Evolutionary conservation across 2,329 filamentous ascomycete genomes (phyloP), one percentile per base, ranked within the genome.

Genomic region (Claviceps sorghi): DNA sequence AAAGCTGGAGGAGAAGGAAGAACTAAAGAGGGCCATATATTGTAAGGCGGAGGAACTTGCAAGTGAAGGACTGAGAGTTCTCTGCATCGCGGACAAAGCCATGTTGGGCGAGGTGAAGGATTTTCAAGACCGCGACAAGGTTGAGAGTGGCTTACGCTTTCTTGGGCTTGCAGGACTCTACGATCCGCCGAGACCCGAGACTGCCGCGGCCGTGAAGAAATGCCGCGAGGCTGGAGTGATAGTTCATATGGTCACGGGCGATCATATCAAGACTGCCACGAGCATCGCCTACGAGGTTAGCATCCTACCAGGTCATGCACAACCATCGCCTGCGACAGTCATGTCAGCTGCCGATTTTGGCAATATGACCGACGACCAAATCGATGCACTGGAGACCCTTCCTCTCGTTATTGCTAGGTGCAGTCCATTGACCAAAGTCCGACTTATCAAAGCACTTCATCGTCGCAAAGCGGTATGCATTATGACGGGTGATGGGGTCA

Each of bases 401-500:
- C 83, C 83, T 0, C 69, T 86, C 8, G 83, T 87, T 3, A 74
- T 87, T 47, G 83, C 83, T 54, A 74, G 83, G 41, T 87, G 83
- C 63, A 82, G 80, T 45, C 83, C 83, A 1, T 70, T 79, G 52
- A 86, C 83, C 38, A 87, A 87, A 65, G 82, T 86, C n/a, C 76
- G 83, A 56, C 83, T 87, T 77, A 83, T 87, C 53, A 80, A 86
- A 61, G 82, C 83, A n/a, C 74, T 87, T 54, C 82, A 85, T 58
- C 76, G 83, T 34, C 77, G 83, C 52, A 75, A 78, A 53, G 76
- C 75, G 2, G 86, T 85, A 64, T 84, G 79, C 58, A 83, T 83
- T 58, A 86, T 87, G 81, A 87, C 83, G 43, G 84, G 84, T 58
- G 83, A 87, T 54, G 83, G 84, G 58, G 83, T 86, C 58, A 88